A percentile compares a stretch with the other conserved stretches of the same genome.
Conservation (phyloP, 2,329 filamentous ascomycete genomes). For the Aquanectria penicillioides region DNA sequence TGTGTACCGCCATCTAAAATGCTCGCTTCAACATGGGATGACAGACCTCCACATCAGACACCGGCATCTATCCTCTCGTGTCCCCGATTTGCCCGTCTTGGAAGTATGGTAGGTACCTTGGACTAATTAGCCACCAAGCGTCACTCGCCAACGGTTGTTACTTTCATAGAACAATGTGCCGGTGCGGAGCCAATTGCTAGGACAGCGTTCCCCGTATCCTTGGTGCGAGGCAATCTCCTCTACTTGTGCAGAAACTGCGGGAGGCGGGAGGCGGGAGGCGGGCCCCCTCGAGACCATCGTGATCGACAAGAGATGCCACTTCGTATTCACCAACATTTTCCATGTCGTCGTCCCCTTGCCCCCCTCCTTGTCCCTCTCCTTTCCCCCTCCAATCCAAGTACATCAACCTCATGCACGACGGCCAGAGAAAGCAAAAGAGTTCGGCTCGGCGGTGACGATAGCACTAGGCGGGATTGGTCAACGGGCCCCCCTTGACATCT, state of each 20-base stretch:
- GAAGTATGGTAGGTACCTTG: neutral
- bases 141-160: no score
- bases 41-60: neutral
- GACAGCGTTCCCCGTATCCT: no score
- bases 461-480: neutral
- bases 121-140: neutral
- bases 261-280: no score
- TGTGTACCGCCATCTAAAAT: slow-evolving; percentile 9
- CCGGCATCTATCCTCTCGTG: neutral
- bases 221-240: no score
- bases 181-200: no score
- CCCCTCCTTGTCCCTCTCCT: neutral
- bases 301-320: slow-evolving; percentile 4
- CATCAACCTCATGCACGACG: neutral
- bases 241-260: no score
- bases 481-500: slow-evolving; percentile 8
- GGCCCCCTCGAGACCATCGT: slow-evolving; percentile 2
- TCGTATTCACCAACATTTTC: no score
- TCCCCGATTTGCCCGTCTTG: neutral
- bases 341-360: no score
- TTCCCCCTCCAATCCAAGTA: slow-evolving; percentile 2
- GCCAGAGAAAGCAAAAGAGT: neutral
- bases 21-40: slow-evolving; percentile 9
- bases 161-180: no score
- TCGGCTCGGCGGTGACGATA: no score